phyloP scores from a whole-genome alignment of 495 filamentous ascomycete species.

The Niebla homalea region DNA sequence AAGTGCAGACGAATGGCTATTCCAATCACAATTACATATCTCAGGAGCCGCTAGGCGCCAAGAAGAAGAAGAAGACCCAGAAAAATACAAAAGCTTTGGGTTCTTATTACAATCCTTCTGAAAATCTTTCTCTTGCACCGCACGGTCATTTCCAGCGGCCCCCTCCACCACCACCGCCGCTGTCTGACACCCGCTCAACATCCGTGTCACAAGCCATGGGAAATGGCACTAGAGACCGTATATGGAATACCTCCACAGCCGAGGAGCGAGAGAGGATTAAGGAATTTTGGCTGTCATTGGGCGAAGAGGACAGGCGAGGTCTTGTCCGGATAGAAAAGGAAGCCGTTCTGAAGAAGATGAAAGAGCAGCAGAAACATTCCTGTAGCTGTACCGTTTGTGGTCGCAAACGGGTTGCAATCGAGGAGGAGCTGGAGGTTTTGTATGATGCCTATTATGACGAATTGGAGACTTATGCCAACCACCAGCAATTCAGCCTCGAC shows the following conservation, averaged over 20 bases:
- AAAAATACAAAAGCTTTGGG: constrained; percentile 19
- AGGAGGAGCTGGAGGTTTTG: constrained; percentile 95
- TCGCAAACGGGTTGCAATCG: constrained; percentile 89
- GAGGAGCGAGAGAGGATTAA: constrained; percentile 96
- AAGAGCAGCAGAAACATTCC: constrained; percentile 98
- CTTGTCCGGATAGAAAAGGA: constrained; percentile 98
- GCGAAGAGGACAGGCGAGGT: constrained; percentile 83
- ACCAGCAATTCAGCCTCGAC: constrained; percentile 52
- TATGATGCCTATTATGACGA: constrained; percentile 99
- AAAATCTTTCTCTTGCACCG: constrained; percentile 26
- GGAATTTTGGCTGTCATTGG: constrained; percentile 94
- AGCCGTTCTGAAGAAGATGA: constrained; percentile 97
- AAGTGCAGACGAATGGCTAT: constrained; percentile 15
- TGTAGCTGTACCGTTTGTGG: constrained; percentile 97
- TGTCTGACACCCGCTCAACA: constrained; percentile 19
- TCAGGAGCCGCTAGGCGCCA: constrained; percentile 14
- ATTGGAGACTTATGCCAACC: constrained; percentile 90
- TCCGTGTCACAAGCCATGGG: constrained; percentile 19
- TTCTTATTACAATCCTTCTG: constrained; percentile 29
- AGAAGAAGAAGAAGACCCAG: constrained; percentile 39
- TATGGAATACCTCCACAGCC: constrained; percentile 90
- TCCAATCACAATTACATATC: constrained; percentile 13
- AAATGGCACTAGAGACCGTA: constrained; percentile 53
- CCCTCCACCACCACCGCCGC: constrained; percentile 30
- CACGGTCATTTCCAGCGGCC: constrained; percentile 20